phyloP scores from a whole-genome alignment of 768 basidiomycete genomes.

The Tylopilus plumbeoviolaceoides region DNA sequence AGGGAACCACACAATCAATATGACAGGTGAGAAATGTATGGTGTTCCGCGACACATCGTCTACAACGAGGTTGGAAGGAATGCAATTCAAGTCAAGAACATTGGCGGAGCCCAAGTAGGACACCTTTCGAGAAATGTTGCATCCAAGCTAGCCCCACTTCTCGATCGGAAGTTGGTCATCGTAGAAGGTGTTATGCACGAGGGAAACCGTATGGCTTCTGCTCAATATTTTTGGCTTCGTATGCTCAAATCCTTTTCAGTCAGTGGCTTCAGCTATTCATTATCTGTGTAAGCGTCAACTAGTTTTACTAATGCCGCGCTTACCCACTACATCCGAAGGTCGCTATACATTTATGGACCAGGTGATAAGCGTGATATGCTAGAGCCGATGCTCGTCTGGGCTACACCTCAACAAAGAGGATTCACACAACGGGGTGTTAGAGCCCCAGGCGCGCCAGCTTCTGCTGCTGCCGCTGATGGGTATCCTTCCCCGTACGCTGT shows the following conservation, averaged over 20 bases:
- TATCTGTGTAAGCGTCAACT: conserved; percentile 52
- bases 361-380: conserved; percentile 55
- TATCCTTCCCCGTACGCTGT: conserved; percentile 14
- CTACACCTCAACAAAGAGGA: conserved; percentile 64
- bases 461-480: conserved; percentile 12
- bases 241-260: conserved; percentile 29
- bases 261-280: conserved; percentile 45
- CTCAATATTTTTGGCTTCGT: background rate
- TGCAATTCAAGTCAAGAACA: conserved; percentile 80
- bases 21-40: conserved; percentile 47
- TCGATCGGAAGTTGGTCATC: conserved; percentile 59
- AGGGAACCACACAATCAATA: conserved; percentile 66
- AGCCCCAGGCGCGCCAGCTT: conserved; percentile 20
- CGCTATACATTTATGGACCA: conserved; percentile 67
- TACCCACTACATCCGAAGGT: conserved; percentile 35
- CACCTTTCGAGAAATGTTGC: conserved; percentile 67
- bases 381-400: conserved; percentile 70
- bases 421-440: conserved; percentile 33
- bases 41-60: background rate
- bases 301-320: background rate
- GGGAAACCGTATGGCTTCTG: conserved; percentile 53
- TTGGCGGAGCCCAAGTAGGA: conserved; percentile 69
- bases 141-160: conserved; percentile 58
- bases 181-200: conserved; percentile 67
- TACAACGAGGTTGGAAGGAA: conserved; percentile 41